These are phyloP conservation scores for Fusarium secorum DNA, from an alignment of 2,329 filamentous ascomycete genomes.

Conservation along the genomic window DNA sequence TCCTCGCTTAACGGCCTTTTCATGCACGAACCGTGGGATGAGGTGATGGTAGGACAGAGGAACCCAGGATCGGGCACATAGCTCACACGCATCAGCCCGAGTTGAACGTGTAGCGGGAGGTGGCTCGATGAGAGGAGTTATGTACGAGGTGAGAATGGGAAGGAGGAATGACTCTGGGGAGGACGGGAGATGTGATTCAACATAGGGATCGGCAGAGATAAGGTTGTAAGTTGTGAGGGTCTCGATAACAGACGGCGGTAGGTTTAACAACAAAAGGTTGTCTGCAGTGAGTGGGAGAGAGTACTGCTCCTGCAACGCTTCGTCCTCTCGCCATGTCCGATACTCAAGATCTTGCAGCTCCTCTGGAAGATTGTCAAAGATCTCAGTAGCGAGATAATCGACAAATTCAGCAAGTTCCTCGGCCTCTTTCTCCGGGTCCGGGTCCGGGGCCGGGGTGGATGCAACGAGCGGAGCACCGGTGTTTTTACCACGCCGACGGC, in stretches of 20 bases:
- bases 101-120: slow-evolving; percentile 71
- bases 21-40: slow-evolving; percentile 80
- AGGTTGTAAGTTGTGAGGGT: slow-evolving; percentile 73
- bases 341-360: slow-evolving; percentile 70
- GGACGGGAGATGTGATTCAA: slow-evolving; percentile 47
- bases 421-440: slow-evolving; percentile 49
- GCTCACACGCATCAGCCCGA: slow-evolving; percentile 70
- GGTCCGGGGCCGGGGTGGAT: slow-evolving; percentile 19
- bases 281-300: slow-evolving; percentile 63
- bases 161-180: slow-evolving; percentile 64
- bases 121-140: slow-evolving; percentile 62
- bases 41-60: slow-evolving; percentile 85
- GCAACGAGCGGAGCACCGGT: slow-evolving; percentile 10
- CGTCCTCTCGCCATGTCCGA: slow-evolving; percentile 54
- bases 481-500: slow-evolving; percentile 49
- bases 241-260: slow-evolving; percentile 64
- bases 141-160: slow-evolving; percentile 70
- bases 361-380: slow-evolving; percentile 70
- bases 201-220: slow-evolving; percentile 52
- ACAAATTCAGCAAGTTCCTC: slow-evolving; percentile 82
- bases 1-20: slow-evolving; percentile 76
- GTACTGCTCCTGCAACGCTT: slow-evolving; percentile 62
- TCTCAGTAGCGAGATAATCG: slow-evolving; percentile 76
- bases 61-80: slow-evolving; percentile 78
- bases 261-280: slow-evolving; percentile 63